Evolutionary conservation across 164 flowering plant species (phyloP), one percentile per base, ranked within the genome.

Genomic region (Magnolia kwangsiensis): DNA sequence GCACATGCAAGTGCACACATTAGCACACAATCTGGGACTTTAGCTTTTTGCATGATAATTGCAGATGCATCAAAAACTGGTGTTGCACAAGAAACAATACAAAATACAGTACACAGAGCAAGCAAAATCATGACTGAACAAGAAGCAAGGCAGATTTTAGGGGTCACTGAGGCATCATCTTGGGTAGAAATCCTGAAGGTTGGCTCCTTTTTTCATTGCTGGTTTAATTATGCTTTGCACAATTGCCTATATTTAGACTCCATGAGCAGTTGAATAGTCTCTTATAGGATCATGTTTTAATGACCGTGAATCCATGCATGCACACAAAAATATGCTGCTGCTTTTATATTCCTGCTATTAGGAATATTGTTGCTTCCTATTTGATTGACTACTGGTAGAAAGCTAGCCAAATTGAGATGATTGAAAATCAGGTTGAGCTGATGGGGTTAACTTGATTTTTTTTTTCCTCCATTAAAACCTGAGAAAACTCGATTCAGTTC

Each of bases 101-200:
- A 79, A 24, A 82, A 80, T 70, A 72, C 76, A 3, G 65, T 82
- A 37, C 76, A 76, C 7, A 77, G 86, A 80, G 88, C 83, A 45
- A 85, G 86, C 83, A 89, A 85, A 83, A 63, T 70, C 20, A 89
- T 92, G 89, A 68, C 88, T 0, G 92, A 88, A 72, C 79, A 75
- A 70, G 96, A 90, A 80, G 93, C 97, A 14, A 81, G 92, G 81
- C 88, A 89, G 85, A 86, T 92, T 70, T 84, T 90, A 51, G 94
- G 97, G 16, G 87, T 89, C 61, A 74, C 86, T 11, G 94, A 90
- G 82, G 49, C 77, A 14, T 72, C 94, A 7, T 67, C 92, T 7
- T 90, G 94, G 94, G 90, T 88, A 74, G 97, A 90, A 70, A 78
- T 92, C 24, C 61, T 87, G 79, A 61, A 88, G 91, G 97, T 89